Evolutionary conservation across 2,329 filamentous ascomycete species (phyloP).

Genomic region (Fusarium coicis): DNA sequence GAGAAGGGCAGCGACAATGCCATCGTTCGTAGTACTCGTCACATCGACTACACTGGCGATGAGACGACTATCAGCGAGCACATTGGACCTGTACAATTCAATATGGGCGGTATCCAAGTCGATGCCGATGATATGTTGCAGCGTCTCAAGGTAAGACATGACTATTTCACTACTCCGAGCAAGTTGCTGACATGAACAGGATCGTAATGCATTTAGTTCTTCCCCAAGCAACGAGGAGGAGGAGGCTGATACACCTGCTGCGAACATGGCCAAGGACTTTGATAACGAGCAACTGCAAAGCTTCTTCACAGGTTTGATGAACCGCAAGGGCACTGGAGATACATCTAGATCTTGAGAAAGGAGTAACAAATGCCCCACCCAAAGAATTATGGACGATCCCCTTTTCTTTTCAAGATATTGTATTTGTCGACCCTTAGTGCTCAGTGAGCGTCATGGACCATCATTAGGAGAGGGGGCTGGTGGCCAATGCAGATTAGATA

Average conservation of each 20-base stretch:
- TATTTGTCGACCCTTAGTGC: conserved; percentile 6
- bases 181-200: conserved; percentile 52
- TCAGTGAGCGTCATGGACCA: conserved; percentile 12
- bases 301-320: conserved; percentile 71
- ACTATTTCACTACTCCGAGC: neutral
- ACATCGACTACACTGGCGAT: conserved; percentile 51
- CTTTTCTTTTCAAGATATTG: conserved; percentile 3
- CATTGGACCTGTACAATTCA: conserved; percentile 95
- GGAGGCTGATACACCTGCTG: conserved; percentile 50
- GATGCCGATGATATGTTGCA: conserved; percentile 95
- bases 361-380: neutral
- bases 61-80: conserved; percentile 74
- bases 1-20: conserved; percentile 53
- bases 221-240: conserved; percentile 57
- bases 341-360: conserved; percentile 24
- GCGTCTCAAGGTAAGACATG: conserved; percentile 76
- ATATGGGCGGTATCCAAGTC: conserved; percentile 96
- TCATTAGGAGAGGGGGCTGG: conserved; percentile 28
- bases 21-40: conserved; percentile 37
- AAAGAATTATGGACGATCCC: neutral
- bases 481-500: conserved; percentile 55
- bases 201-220: conserved; percentile 65
- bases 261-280: conserved; percentile 56
- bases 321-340: conserved; percentile 54
- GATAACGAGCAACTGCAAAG: conserved; percentile 68